A percentile compares a stretch with the other conserved stretches of the same genome.
These are phyloP conservation scores for Collybia nuda DNA, from an alignment of 768 basidiomycete genomes.

Conservation along the genomic window DNA sequence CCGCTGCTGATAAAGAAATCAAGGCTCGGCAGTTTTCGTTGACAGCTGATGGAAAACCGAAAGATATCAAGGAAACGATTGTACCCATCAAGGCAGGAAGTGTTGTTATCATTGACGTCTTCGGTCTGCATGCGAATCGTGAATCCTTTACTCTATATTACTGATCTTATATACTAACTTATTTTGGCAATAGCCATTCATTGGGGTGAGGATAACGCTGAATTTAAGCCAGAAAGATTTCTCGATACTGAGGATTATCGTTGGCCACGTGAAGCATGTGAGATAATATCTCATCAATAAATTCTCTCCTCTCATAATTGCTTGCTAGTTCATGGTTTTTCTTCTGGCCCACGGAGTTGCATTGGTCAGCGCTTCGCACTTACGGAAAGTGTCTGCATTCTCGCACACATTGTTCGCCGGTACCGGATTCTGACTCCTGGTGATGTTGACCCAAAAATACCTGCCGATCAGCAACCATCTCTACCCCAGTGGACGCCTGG, in stretches of 20 bases:
- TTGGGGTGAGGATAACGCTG: slow-evolving; percentile 45
- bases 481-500: slow-evolving; percentile 37
- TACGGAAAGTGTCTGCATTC: slow-evolving; percentile 38
- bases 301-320: not conserved
- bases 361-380: slow-evolving; percentile 51
- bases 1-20: slow-evolving; percentile 31
- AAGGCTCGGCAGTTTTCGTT: slow-evolving; percentile 31
- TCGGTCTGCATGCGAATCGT: slow-evolving; percentile 47
- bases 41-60: slow-evolving; percentile 18
- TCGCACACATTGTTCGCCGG: slow-evolving; percentile 40
- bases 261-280: slow-evolving; percentile 54
- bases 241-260: slow-evolving; percentile 47
- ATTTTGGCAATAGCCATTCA: slow-evolving; percentile 33
- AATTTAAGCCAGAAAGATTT: slow-evolving; percentile 51
- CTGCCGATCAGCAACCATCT: slow-evolving; percentile 29
- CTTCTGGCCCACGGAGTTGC: slow-evolving; percentile 42
- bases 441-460: slow-evolving; percentile 22
- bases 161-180: not conserved
- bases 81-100: slow-evolving; percentile 39
- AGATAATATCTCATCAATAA: slow-evolving; percentile 8
- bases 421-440: slow-evolving; percentile 41
- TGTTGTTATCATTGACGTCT: slow-evolving; percentile 37
- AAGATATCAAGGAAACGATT: slow-evolving; percentile 25
- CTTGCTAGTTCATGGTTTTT: slow-evolving; percentile 40
- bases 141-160: slow-evolving; percentile 10